phyloP scores from a whole-genome alignment of 163 green algal genomes.

The Chloromonas sp. region DNA sequence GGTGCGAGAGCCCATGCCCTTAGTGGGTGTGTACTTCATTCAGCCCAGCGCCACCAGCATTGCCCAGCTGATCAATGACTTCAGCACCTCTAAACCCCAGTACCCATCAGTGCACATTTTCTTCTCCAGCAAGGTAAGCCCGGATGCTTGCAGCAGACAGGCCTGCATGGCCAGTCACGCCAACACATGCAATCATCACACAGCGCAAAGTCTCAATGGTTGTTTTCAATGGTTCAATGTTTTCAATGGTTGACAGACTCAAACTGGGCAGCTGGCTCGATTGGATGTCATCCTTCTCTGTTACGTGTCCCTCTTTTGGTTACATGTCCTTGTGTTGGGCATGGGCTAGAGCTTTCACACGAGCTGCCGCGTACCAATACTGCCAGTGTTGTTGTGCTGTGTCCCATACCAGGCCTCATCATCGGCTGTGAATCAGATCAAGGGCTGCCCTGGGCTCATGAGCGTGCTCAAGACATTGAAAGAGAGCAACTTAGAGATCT shows the following conservation, averaged over 20 bases:
- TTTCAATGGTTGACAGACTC: neutral
- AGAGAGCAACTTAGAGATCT: conserved; percentile 80
- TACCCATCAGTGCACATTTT: conserved; percentile 86
- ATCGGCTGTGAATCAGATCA: neutral
- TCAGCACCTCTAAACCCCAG: conserved; percentile 19
- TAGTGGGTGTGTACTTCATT: conserved; percentile 94
- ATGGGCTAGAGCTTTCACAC: neutral
- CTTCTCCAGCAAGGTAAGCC: conserved; percentile 60
- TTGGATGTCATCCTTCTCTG: too few species aligned
- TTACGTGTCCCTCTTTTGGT: too few species aligned
- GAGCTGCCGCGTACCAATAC: neutral
- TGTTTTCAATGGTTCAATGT: neutral
- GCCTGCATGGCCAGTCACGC: neutral
- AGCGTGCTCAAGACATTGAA: conserved; percentile 59
- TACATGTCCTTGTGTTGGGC: too few species aligned
- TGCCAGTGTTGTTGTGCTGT: neutral
- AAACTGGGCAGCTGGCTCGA: neutral
- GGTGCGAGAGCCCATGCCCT: conserved; percentile 69
- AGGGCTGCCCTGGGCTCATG: conserved; percentile 3
- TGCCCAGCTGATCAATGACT: conserved; percentile 70
- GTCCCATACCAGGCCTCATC: neutral
- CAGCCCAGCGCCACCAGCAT: conserved; percentile 64
- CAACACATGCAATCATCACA: neutral
- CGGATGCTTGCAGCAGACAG: neutral
- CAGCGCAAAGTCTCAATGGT: neutral